phyloP scores from a whole-genome alignment of 257 asterid species.

The Nicotiana undulata region DNA sequence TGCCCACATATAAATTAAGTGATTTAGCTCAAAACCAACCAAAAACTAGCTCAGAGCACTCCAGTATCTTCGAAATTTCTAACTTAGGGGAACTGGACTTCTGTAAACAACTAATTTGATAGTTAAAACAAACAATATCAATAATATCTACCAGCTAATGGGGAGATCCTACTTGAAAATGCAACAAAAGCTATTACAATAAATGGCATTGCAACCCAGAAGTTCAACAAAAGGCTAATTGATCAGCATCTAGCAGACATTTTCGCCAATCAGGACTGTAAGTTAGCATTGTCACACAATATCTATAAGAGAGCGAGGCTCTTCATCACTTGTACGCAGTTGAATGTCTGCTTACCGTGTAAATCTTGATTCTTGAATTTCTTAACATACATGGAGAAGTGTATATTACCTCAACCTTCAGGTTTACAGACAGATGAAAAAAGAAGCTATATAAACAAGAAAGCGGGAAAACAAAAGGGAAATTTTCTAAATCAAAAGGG shows the following conservation, averaged over 20 bases:
- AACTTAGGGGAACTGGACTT: not conserved
- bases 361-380: constrained; percentile 1
- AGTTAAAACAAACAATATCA: not conserved
- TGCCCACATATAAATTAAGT: not conserved
- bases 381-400: not conserved
- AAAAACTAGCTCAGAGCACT: not conserved
- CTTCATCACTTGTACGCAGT: not conserved
- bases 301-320: not conserved
- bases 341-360: not conserved
- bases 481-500: not conserved
- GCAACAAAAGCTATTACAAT: not conserved
- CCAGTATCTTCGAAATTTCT: not conserved
- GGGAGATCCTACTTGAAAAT: not conserved
- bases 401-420: not conserved
- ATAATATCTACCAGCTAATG: not conserved
- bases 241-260: too few species aligned
- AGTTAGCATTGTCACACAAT: not conserved
- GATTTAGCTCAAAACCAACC: not conserved
- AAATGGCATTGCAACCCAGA: not conserved
- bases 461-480: not conserved
- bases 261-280: too few species aligned
- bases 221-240: not conserved
- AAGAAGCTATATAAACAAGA: not conserved
- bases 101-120: not conserved
- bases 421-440: not conserved